A percentile compares a stretch with the other conserved stretches of the same genome.
Conservation (phyloP, 345 rosid species). For the Boechera divaricarpa region DNA sequence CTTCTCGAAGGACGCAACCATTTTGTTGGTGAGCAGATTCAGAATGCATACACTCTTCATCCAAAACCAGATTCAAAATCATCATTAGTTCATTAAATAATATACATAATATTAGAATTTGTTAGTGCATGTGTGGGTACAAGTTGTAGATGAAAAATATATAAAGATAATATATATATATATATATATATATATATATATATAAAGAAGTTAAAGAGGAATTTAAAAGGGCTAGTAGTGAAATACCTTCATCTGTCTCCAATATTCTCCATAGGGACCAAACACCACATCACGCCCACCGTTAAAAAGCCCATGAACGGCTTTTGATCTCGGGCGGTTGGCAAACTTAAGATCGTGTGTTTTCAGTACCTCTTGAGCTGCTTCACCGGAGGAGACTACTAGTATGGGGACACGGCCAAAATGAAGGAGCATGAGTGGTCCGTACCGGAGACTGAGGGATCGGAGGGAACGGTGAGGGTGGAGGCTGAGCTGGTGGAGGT, state of each 20-base stretch:
- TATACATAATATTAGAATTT: neutral
- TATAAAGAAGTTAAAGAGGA: neutral
- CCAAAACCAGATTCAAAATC: neutral
- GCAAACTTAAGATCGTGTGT: slow-evolving; percentile 61
- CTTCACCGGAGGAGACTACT: slow-evolving; percentile 58
- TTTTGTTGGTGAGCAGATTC: slow-evolving; percentile 54
- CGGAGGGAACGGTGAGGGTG: slow-evolving; percentile 55
- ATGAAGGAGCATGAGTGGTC: slow-evolving; percentile 65
- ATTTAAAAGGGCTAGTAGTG: neutral
- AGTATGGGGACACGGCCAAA: slow-evolving; percentile 54
- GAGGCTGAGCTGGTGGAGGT: slow-evolving; percentile 58
- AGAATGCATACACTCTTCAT: slow-evolving; percentile 53
- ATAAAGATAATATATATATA: neutral
- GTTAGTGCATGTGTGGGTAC: neutral
- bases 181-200: too few relatives aligned
- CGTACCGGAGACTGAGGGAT: slow-evolving; percentile 47
- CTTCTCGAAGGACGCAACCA: slow-evolving; percentile 48
- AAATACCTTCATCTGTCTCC: slow-evolving; percentile 61
- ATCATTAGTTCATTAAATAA: neutral
- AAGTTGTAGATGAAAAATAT: neutral
- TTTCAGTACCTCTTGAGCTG: slow-evolving; percentile 54
- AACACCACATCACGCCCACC: slow-evolving; percentile 45
- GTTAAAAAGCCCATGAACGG: slow-evolving; percentile 43
- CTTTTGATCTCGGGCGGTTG: slow-evolving; percentile 47
- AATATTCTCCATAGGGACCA: slow-evolving; percentile 67